These are phyloP conservation scores for Marasmius tenuissimus DNA, from an alignment of 1,284 basidiomycete species.

Conservation along the genomic window DNA sequence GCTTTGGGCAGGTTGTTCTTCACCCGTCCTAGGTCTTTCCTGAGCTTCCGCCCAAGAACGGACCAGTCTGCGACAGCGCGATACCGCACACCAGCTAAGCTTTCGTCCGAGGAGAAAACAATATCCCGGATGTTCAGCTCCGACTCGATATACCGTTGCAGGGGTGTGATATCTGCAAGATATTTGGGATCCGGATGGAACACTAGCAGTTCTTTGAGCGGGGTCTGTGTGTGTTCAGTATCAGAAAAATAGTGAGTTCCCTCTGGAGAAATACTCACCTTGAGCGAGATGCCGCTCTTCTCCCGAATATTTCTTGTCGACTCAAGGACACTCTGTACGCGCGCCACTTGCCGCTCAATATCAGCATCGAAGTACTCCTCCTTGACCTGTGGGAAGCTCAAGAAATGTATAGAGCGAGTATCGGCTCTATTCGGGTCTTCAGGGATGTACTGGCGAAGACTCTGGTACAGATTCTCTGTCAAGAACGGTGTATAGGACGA, in stretches of 20 bases:
- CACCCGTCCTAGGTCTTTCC: constrained; percentile 91
- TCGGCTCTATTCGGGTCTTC: constrained; percentile 72
- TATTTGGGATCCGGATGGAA: constrained; percentile 91
- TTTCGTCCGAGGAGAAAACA: constrained; percentile 88
- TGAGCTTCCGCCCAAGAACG: constrained; percentile 91
- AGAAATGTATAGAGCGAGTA: constrained; percentile 92
- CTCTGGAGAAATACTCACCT: constrained; percentile 50
- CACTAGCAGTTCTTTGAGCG: constrained; percentile 89
- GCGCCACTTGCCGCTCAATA: constrained; percentile 93
- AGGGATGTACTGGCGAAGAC: constrained; percentile 84
- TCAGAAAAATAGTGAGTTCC: background rate
- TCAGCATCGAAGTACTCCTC: constrained; percentile 96
- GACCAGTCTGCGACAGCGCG: constrained; percentile 94
- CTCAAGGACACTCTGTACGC: constrained; percentile 95
- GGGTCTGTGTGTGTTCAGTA: constrained; percentile 57
- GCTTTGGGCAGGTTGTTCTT: constrained; percentile 85
- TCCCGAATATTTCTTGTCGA: constrained; percentile 90
- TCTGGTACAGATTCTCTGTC: constrained; percentile 96
- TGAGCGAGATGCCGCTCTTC: constrained; percentile 85
- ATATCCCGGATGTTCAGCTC: constrained; percentile 96
- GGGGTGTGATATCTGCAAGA: constrained; percentile 82
- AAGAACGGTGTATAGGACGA: constrained; percentile 99
- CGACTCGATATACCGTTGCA: constrained; percentile 89
- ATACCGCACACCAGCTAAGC: constrained; percentile 86
- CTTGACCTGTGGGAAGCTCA: constrained; percentile 91